Conservation (phyloP, 306 rosid species). For the Morella rubra region DNA sequence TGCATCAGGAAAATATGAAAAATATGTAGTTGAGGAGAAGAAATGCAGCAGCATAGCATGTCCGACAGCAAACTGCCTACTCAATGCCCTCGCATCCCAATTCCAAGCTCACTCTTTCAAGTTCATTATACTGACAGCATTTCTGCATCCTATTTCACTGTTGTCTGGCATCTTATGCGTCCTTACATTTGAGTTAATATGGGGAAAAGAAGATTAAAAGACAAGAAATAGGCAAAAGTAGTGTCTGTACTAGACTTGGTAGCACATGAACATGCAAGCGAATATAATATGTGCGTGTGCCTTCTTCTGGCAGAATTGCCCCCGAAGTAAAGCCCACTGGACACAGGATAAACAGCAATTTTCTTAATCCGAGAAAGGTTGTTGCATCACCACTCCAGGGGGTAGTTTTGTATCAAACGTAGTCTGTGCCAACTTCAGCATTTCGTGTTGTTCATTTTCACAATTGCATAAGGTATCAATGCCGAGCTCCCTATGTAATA, state of each 20-base stretch:
- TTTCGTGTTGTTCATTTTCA: conserved; percentile 68
- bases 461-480: conserved; percentile 67
- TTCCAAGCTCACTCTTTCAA: too few species aligned
- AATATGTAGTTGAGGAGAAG: not conserved
- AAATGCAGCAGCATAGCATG: conserved; percentile 20
- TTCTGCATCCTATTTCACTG: not conserved
- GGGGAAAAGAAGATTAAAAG: not conserved
- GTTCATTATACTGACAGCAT: too few species aligned
- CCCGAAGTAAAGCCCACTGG: not conserved
- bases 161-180: not conserved
- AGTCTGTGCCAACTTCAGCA: conserved; percentile 68
- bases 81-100: too few species aligned
- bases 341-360: conserved; percentile 47
- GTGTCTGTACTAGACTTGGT: not conserved
- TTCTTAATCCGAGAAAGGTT: conserved; percentile 91
- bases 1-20: too few species aligned
- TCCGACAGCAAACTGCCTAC: too few species aligned
- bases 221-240: not conserved
- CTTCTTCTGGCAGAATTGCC: not conserved
- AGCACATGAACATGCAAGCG: not conserved
- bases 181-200: not conserved
- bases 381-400: conserved; percentile 81
- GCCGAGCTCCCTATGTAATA: conserved; percentile 75
- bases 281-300: not conserved
- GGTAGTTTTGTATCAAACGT: conserved; percentile 96